Base-by-base conservation (phyloP, 768 basidiomycete species). In the Tubosaeta sp. region DNA sequence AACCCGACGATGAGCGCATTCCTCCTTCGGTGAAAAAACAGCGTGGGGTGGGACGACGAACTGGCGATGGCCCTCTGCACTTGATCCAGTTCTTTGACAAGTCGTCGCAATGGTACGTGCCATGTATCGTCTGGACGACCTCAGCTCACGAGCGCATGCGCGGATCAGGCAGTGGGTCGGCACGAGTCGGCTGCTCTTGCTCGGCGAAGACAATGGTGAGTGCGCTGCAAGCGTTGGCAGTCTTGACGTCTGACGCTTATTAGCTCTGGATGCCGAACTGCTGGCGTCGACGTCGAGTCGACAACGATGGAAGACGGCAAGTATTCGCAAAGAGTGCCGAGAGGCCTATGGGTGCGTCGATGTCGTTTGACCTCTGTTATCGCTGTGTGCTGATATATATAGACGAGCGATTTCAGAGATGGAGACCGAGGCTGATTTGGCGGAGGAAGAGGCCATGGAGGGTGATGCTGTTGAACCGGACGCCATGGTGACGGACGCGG, bases 31-130 rank as follows among this genome's bases (percentile, higher is more conserved):
- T 69, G 49, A 68, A 48, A 58, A 69, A 58, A 46, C 58, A 67
- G 34, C 63, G 59, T 8, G 62, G 54, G 42, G 64, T 65, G 31
- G 62, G 64, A 29, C 66, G 71, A 50, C 58, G 58, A 56, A 73
- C 71, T 43, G 72, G 70, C 22, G 73, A 76, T 26, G 72, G 71
- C 11, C 72, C 72, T 26, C 47, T 82, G 5, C 81, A 85, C 62
- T 75, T 92, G 39, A 79, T 94, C n/a, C 83, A 81, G 43, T 95
- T 92, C 71, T 94, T 78, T 65, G 91, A 94, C 63, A 80, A 79
- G 47, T 63, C 71, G 1, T 71, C 76, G 56, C 78, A 85, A 55
- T 87, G 91, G 87, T 83, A 59, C 13, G 78, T 61, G 1, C 14
- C 5, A 7, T 39, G 25, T 43, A 29, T 4, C 34, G 14, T 32